Percentiles rank a stretch among this genome's conserved stretches.
These are phyloP conservation scores for Phytophthora citricola DNA, from an alignment of 352 stramenopile genomes.

Conservation along the genomic window DNA sequence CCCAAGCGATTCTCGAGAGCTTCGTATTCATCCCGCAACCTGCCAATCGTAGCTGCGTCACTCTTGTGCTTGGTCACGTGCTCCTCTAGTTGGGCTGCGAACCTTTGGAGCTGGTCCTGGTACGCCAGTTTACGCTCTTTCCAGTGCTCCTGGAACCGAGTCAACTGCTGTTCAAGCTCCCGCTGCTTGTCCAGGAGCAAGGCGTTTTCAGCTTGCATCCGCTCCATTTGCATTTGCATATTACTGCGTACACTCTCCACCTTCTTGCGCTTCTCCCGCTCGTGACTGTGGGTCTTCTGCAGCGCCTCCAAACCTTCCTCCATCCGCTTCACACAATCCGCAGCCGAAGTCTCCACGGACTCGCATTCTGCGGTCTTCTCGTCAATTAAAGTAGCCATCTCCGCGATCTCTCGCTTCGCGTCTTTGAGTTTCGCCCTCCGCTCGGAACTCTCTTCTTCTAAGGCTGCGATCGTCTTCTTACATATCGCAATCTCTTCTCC, in stretches of 20 bases:
- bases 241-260: slow-evolving; percentile 41
- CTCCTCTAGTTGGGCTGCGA: slow-evolving; percentile 44
- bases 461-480: slow-evolving; percentile 37
- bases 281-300: slow-evolving; percentile 46
- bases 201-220: slow-evolving; percentile 36
- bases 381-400: slow-evolving; percentile 38
- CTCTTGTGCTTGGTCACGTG: slow-evolving; percentile 39
- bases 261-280: slow-evolving; percentile 63
- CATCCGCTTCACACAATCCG: slow-evolving; percentile 55
- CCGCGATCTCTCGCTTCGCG: slow-evolving; percentile 37
- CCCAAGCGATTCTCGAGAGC: slow-evolving; percentile 35
- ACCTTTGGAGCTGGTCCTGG: slow-evolving; percentile 48
- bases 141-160: slow-evolving; percentile 50
- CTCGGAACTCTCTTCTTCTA: slow-evolving; percentile 46
- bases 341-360: slow-evolving; percentile 51
- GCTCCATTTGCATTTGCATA: slow-evolving; percentile 47
- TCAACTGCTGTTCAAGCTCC: slow-evolving; percentile 43
- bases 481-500: slow-evolving; percentile 49
- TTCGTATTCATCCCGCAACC: slow-evolving; percentile 46
- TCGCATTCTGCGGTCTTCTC: slow-evolving; percentile 52
- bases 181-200: slow-evolving; percentile 45
- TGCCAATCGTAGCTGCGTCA: slow-evolving; percentile 48
- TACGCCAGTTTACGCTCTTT: slow-evolving; percentile 54
- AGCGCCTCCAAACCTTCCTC: slow-evolving; percentile 33
- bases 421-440: slow-evolving; percentile 43